A percentile compares a stretch with the other conserved stretches of the same genome.
phyloP scores from a whole-genome alignment of 148 eudicot species.

The Rhododendron molle region DNA sequence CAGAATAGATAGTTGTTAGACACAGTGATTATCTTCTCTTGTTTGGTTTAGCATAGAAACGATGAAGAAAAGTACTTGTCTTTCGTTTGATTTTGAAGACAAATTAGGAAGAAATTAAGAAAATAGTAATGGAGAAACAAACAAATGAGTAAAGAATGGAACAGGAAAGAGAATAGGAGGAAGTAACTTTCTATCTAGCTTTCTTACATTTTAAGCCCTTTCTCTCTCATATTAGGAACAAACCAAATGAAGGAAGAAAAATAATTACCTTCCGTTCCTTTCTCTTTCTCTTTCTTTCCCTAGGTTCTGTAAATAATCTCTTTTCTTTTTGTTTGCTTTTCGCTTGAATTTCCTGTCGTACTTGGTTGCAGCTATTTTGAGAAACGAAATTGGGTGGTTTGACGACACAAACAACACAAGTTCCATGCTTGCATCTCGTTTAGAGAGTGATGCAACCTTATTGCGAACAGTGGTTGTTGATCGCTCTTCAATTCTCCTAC shows the following conservation, averaged over 20 bases:
- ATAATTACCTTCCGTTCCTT: neutral
- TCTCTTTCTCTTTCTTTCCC: neutral
- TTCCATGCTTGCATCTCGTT: slow-evolving; percentile 78
- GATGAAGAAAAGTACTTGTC: neutral
- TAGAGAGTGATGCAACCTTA: slow-evolving; percentile 89
- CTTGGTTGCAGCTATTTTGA: slow-evolving; percentile 74
- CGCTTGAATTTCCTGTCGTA: slow-evolving; percentile 3
- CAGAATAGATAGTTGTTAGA: neutral
- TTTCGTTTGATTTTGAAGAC: neutral
- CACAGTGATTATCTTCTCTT: neutral
- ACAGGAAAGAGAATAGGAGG: neutral
- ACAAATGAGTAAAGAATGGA: neutral
- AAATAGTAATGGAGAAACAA: neutral
- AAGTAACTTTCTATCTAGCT: neutral
- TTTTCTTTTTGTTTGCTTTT: neutral
- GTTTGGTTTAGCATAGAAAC: neutral
- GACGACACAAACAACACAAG: slow-evolving; percentile 75
- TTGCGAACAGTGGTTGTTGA: slow-evolving; percentile 72
- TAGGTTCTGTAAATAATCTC: neutral
- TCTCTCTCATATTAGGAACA: no score
- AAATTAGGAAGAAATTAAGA: neutral
- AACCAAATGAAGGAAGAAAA: neutral
- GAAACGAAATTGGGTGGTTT: slow-evolving; percentile 95
- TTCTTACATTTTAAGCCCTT: neutral
- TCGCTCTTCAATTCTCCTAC: slow-evolving; percentile 64